phyloP scores from a whole-genome alignment of 345 rosid species.

The Trapa bicornis region DNA sequence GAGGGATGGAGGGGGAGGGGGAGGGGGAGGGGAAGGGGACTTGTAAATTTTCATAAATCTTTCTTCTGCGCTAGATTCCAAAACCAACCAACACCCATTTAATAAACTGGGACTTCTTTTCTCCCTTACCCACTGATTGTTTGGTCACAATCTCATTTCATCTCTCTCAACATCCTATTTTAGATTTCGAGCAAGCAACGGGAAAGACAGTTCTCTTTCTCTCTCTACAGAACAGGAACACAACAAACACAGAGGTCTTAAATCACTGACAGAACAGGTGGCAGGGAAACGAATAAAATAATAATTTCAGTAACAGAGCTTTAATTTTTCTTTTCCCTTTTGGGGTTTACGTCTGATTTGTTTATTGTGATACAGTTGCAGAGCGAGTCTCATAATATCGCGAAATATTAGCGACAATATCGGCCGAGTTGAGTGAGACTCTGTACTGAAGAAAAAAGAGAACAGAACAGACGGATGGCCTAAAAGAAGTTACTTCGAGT shows the following conservation, averaged over 20 bases:
- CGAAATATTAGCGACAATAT: conserved; percentile 8
- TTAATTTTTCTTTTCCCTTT: neutral
- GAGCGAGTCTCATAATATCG: conserved; percentile 1
- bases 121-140: conserved; percentile 2
- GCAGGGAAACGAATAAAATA: neutral
- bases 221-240: conserved; percentile 20
- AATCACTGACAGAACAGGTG: conserved; percentile 1
- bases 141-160: conserved; percentile 2
- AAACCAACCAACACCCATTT: conserved; percentile 15
- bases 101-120: neutral
- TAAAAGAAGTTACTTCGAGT: neutral
- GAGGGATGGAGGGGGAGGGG: conserved; percentile 1
- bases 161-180: neutral
- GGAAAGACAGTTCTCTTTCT: conserved; percentile 3
- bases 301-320: neutral
- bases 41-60: neutral
- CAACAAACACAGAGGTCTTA: conserved; percentile 23
- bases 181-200: neutral
- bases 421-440: conserved; percentile 4
- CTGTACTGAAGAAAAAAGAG: neutral
- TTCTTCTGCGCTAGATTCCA: conserved; percentile 9
- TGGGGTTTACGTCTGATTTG: too few species aligned
- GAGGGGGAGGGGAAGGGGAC: neutral
- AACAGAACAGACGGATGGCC: neutral
- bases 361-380: neutral